Conservation (phyloP, 1,284 basidiomycete species). For the Melampsora americana region DNA sequence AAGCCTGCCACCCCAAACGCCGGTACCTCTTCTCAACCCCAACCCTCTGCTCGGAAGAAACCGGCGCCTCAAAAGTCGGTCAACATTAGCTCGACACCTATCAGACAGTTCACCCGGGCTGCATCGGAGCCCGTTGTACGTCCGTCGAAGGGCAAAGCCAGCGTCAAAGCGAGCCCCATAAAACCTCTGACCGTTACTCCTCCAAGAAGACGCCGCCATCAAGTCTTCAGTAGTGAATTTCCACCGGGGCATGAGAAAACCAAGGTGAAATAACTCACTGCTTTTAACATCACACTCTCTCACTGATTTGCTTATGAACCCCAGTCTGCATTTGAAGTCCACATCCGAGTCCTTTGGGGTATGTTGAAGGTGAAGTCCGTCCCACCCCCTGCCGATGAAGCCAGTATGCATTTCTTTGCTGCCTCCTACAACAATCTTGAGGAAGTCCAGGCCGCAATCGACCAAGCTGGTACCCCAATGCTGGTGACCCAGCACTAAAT, state of each 20-base stretch:
- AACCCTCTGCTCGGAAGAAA: neutral
- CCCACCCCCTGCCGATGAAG: neutral
- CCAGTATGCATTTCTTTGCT: slow-evolving; percentile 9
- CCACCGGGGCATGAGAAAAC: neutral
- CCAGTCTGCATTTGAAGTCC: slow-evolving; percentile 23
- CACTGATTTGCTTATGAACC: no score
- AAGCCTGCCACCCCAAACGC: neutral
- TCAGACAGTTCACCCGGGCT: neutral
- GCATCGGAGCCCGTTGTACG: neutral
- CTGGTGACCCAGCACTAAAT: neutral
- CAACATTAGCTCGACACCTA: neutral
- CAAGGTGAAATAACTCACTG: neutral
- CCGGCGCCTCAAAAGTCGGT: neutral
- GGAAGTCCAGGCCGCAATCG: slow-evolving; percentile 5
- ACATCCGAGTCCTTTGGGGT: slow-evolving; percentile 28
- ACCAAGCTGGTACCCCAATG: neutral
- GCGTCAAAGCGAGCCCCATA: neutral
- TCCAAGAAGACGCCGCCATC: neutral
- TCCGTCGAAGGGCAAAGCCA: neutral
- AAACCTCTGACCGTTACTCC: neutral
- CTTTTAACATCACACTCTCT: neutral
- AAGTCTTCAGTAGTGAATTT: neutral
- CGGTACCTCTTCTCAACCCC: neutral
- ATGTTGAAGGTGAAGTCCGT: slow-evolving; percentile 24
- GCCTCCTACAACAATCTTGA: neutral